Evolutionary conservation across 805 yeast species (phyloP).

Genomic region (Debaryomyces maramus): DNA sequence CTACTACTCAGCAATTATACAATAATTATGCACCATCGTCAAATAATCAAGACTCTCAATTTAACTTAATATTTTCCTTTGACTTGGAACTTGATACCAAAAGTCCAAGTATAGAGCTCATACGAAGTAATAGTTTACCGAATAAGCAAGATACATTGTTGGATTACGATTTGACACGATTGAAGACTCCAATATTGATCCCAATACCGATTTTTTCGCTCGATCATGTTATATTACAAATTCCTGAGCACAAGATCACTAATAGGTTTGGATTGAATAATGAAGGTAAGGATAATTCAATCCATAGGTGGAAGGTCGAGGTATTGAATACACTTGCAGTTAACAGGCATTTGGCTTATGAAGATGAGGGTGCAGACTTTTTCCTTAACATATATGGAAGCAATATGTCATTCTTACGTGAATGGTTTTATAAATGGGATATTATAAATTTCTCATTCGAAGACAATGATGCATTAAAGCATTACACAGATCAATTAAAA

Average conservation of each 20-base stretch:
- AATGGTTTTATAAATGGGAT: slow-evolving; percentile 31
- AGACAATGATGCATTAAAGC: slow-evolving; percentile 15
- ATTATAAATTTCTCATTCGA: slow-evolving; percentile 12
- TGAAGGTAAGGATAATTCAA: slow-evolving; percentile 16
- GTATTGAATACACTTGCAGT: slow-evolving; percentile 29
- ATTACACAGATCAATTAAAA: slow-evolving; percentile 20
- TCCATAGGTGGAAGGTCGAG: slow-evolving; percentile 33
- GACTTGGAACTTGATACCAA: slow-evolving; percentile 32
- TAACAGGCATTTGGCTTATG: slow-evolving; percentile 27
- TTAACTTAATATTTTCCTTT: slow-evolving; percentile 37
- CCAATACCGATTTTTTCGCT: slow-evolving; percentile 37
- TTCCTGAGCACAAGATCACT: slow-evolving; percentile 21
- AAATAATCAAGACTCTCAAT: slow-evolving; percentile 15
- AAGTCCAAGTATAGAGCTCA: slow-evolving; percentile 37
- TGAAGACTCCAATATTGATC: slow-evolving; percentile 32
- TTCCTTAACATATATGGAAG: slow-evolving; percentile 28
- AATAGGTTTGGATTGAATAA: slow-evolving; percentile 12
- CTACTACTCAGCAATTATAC: slow-evolving; percentile 34
- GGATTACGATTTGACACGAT: neutral
- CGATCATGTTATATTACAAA: slow-evolving; percentile 26
- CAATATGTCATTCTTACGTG: slow-evolving; percentile 21
- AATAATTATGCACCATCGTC: slow-evolving; percentile 28
- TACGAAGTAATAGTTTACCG: slow-evolving; percentile 18
- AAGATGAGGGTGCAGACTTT: slow-evolving; percentile 15
- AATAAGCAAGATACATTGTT: slow-evolving; percentile 3